A percentile compares a stretch with the other conserved stretches of the same genome.
These are phyloP conservation scores for Melanopsichium pennsylvanicum DNA, from an alignment of 1,284 basidiomycete species.

Conservation along the genomic window DNA sequence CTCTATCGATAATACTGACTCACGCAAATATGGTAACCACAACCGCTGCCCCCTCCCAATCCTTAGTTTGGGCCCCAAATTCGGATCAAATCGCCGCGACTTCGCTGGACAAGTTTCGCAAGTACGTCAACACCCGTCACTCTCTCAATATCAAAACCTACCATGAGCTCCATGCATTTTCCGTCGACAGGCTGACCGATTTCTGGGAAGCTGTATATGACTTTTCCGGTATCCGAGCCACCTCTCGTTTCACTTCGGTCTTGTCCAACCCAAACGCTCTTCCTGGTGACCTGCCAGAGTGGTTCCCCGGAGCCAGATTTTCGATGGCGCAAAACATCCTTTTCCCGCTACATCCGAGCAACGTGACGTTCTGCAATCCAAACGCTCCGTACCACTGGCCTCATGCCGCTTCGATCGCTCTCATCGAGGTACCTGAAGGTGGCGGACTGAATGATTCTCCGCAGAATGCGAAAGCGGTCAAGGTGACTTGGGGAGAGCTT, in stretches of 20 bases:
- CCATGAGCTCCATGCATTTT: conserved; percentile 46
- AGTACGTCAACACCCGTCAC: conserved; percentile 33
- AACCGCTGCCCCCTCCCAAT: conserved; percentile 10
- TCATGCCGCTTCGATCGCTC: conserved; percentile 6
- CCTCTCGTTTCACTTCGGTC: conserved; percentile 24
- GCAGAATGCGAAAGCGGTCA: conserved; percentile 6
- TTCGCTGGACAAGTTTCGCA: conserved; percentile 45
- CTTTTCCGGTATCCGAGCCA: conserved; percentile 37
- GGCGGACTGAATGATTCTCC: conserved; percentile 23
- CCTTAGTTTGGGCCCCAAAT: conserved; percentile 39
- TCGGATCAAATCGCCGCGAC: conserved; percentile 22
- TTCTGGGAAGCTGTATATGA: conserved; percentile 50
- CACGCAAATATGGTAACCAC: conserved; percentile 16
- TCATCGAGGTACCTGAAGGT: conserved; percentile 44
- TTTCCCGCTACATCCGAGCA: conserved; percentile 49
- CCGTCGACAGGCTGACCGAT: conserved; percentile 32
- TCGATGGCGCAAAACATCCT: conserved; percentile 46
- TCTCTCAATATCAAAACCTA: conserved; percentile 37
- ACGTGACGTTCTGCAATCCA: conserved; percentile 37
- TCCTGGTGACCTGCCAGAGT: conserved; percentile 40
- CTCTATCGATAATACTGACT: too few relatives aligned
- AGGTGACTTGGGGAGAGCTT: conserved; percentile 42
- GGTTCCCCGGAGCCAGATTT: conserved; percentile 42
- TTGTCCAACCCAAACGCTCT: conserved; percentile 40
- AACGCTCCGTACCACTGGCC: conserved; percentile 46